Evolutionary conservation across 371 early-diverging fungal genomes (phyloP), one percentile per base, ranked within the genome.

Genomic region (Blastocladiella emersonii): DNA sequence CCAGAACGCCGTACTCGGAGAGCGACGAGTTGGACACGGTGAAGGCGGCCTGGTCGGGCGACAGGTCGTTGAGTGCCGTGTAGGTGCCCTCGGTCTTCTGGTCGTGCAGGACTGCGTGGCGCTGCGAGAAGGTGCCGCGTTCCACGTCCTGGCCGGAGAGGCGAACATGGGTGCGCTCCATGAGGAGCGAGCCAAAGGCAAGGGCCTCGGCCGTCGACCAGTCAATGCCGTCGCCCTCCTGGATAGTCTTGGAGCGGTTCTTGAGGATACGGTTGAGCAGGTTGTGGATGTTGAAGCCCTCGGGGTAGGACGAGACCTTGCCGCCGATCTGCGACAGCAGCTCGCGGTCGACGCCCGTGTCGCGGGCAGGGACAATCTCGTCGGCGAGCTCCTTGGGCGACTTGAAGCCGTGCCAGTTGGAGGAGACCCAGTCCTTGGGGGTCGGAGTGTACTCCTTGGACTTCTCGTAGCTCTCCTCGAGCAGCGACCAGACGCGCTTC

Each of bases 91-190:
- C 86, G 63, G 79, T 86, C 70, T 80, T 78, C 76, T 95, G 96
- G 74, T 93, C 92, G 82, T 92, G 91, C 65, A 95, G 80, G 30
- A 95, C 85, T 34, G 93, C 89, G 70, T 97, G 96, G 67, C 98
- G 89, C 68, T 98, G 98, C 57, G 94, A 93, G 80, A 98, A 98
- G 35, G 98, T 98, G 65, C 98, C 95, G 75, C 98, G 90, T 74
- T 93, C 98, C 45, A 92, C 92, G 83, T 98, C 98, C 75, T 41
- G 98, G 53, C 96, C 96, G 63, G 88, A 85, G 25, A 93, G 73
- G 35, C 96, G 88, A 59, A 95, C 89, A 64, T 93, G 92, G 67
- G 85, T 88, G 67, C 90, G 88, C 71, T 95, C 94, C 30, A 85
- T 67, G 65, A 95, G 79, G 55, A 97, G 81, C 7, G 90, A 78